Evolutionary conservation across 208 protist genomes (phyloP).

Genomic region (Endotrypanum monterogeii): DNA sequence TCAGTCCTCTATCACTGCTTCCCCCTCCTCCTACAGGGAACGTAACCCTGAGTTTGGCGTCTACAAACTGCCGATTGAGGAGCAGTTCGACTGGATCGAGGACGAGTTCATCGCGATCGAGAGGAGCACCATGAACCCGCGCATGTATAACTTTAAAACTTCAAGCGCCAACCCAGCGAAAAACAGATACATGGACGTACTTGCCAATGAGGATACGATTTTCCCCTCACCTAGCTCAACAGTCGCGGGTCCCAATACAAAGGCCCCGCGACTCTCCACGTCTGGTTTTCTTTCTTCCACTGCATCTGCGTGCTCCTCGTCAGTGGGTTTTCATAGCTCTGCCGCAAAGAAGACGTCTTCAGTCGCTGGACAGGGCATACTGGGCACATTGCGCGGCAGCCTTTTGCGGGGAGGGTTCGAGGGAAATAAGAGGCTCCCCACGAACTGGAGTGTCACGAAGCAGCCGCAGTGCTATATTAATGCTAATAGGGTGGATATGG

Average conservation of each 20-base stretch:
- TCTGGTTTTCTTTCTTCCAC: background rate
- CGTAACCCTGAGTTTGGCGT: slow-evolving; percentile 40
- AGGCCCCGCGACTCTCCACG: background rate
- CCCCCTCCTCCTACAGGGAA: background rate
- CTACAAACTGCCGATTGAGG: slow-evolving; percentile 29
- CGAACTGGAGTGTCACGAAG: slow-evolving; percentile 1
- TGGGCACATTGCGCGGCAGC: slow-evolving; percentile 15
- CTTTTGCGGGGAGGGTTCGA: background rate
- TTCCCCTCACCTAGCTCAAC: slow-evolving; percentile 43
- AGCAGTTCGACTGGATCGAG: slow-evolving; percentile 44
- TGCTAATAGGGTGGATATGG: slow-evolving; percentile 44
- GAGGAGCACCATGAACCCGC: slow-evolving; percentile 39
- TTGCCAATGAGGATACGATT: slow-evolving; percentile 78
- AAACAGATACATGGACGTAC: slow-evolving; percentile 84
- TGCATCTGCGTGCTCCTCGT: background rate
- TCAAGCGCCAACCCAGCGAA: slow-evolving; percentile 43
- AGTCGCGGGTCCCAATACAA: background rate
- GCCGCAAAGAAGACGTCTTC: background rate
- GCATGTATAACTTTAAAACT: slow-evolving; percentile 63
- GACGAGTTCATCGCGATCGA: slow-evolving; percentile 57
- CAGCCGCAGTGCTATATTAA: slow-evolving; percentile 60
- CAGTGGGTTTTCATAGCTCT: background rate
- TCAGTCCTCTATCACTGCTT: background rate
- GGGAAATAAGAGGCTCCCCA: slow-evolving; percentile 3
- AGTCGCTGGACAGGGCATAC: slow-evolving; percentile 9